Evolutionary conservation across 495 filamentous ascomycete genomes (phyloP).

Genomic region (Neurospora sp.): DNA sequence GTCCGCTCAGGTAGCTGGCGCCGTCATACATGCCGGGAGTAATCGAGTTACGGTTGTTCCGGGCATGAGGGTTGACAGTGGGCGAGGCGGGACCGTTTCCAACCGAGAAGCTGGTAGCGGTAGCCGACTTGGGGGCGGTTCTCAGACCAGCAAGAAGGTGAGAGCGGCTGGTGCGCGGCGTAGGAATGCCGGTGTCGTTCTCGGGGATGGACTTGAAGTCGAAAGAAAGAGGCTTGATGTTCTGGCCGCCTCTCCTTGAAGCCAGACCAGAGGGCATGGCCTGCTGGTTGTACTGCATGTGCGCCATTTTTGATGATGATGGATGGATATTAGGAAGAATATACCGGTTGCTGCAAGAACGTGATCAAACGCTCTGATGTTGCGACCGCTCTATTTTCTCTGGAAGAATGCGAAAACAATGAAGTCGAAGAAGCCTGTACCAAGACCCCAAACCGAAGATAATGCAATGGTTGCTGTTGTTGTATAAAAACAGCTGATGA

Average conservation of each 20-base stretch:
- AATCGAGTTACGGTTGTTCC: conserved; percentile 38
- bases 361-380: conserved; percentile 23
- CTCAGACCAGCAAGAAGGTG: conserved; percentile 89
- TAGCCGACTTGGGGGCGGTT: conserved; percentile 83
- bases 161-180: conserved; percentile 87
- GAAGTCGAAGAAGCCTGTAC: conserved; percentile 12
- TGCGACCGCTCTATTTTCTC: conserved; percentile 22
- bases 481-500: conserved; percentile 3
- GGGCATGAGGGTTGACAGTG: conserved; percentile 19
- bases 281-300: conserved; percentile 65
- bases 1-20: conserved; percentile 32
- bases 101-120: conserved; percentile 46
- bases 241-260: conserved; percentile 64
- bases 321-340: conserved; percentile 18
- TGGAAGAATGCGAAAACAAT: conserved; percentile 20
- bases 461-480: background rate
- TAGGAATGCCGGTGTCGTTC: conserved; percentile 49
- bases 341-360: conserved; percentile 15
- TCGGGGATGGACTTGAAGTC: conserved; percentile 44
- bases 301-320: conserved; percentile 62
- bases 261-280: conserved; percentile 75
- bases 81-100: conserved; percentile 54
- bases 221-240: conserved; percentile 80
- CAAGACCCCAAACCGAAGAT: conserved; percentile 11
- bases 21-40: conserved; percentile 37